Conservation (phyloP, 148 eudicot species). For the Silene latifolia region DNA sequence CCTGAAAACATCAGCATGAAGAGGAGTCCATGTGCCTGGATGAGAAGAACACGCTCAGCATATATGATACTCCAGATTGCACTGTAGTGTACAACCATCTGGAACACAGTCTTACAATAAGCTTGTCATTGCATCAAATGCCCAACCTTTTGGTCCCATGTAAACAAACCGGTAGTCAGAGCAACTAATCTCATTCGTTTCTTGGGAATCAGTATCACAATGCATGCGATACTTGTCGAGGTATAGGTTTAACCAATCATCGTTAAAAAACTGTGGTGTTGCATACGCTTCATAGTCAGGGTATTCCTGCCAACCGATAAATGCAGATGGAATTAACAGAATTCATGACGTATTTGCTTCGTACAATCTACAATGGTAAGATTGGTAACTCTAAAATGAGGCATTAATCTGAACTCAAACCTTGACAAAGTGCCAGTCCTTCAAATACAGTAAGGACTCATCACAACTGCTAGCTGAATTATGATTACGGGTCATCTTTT, state of each 20-base stretch:
- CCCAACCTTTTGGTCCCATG: slow-evolving; percentile 99
- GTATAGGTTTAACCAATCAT: slow-evolving; percentile 95
- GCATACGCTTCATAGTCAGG: slow-evolving; percentile 73
- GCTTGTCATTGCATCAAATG: slow-evolving; percentile 22
- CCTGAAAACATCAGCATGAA: slow-evolving; percentile 98
- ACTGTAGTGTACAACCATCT: slow-evolving; percentile 4
- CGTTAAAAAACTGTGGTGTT: slow-evolving; percentile 65
- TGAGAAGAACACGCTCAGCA: slow-evolving; percentile 12
- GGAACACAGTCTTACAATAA: slow-evolving; percentile 26
- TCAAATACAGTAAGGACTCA: slow-evolving; percentile 62
- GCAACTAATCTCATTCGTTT: slow-evolving; percentile 60
- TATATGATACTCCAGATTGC: slow-evolving; percentile 4
- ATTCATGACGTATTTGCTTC: background rate
- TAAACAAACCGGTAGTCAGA: slow-evolving; percentile 99
- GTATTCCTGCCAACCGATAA: slow-evolving; percentile 69
- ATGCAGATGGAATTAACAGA: slow-evolving; percentile 4
- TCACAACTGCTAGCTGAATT: slow-evolving; percentile 23
- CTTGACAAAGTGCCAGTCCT: slow-evolving; percentile 99
- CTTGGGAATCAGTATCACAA: slow-evolving; percentile 46
- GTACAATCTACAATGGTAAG: no score
- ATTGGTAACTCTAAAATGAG: background rate
- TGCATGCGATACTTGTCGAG: slow-evolving; percentile 76
- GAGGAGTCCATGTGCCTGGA: slow-evolving; percentile 99
- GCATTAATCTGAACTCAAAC: slow-evolving; percentile 30
- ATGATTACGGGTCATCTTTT: slow-evolving; percentile 16